Percentiles rank a stretch among this genome's conserved stretches.
These are phyloP conservation scores for Tephrocybe sp. DNA, from an alignment of 768 basidiomycete species.

Conservation along the genomic window DNA sequence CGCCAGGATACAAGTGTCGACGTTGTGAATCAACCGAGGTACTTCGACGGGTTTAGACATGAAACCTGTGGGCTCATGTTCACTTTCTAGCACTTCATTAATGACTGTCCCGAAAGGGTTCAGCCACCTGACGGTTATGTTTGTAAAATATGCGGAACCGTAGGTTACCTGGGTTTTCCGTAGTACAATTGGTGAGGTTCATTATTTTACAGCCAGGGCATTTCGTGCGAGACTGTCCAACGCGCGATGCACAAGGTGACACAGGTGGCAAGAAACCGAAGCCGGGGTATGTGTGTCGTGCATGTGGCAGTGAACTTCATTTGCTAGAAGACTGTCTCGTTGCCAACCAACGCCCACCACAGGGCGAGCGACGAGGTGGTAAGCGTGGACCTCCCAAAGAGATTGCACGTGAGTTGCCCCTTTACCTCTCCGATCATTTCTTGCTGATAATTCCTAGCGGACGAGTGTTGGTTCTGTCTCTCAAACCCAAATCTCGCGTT, in stretches of 20 bases:
- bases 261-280: constrained; percentile 83
- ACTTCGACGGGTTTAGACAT: constrained; percentile 14
- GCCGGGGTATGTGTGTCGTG: constrained; percentile 86
- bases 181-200: background rate
- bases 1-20: constrained; percentile 73
- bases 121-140: constrained; percentile 84
- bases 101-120: constrained; percentile 69
- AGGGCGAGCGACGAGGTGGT: constrained; percentile 39
- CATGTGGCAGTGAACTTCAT: constrained; percentile 86
- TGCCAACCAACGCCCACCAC: constrained; percentile 50
- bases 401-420: constrained; percentile 65
- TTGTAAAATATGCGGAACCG: constrained; percentile 82
- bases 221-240: constrained; percentile 87
- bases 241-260: constrained; percentile 73
- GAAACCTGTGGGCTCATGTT: constrained; percentile 2
- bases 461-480: constrained; percentile 98
- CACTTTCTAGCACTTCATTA: constrained; percentile 65
- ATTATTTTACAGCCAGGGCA: constrained; percentile 63
- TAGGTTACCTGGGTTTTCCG: constrained; percentile 26
- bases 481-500: constrained; percentile 91
- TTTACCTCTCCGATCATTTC: background rate
- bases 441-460: constrained; percentile 47
- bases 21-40: constrained; percentile 79
- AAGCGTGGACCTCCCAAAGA: constrained; percentile 68
- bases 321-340: constrained; percentile 86